Conservation (phyloP, 2,329 filamentous ascomycete genomes). For the Nothophoma quercina region DNA sequence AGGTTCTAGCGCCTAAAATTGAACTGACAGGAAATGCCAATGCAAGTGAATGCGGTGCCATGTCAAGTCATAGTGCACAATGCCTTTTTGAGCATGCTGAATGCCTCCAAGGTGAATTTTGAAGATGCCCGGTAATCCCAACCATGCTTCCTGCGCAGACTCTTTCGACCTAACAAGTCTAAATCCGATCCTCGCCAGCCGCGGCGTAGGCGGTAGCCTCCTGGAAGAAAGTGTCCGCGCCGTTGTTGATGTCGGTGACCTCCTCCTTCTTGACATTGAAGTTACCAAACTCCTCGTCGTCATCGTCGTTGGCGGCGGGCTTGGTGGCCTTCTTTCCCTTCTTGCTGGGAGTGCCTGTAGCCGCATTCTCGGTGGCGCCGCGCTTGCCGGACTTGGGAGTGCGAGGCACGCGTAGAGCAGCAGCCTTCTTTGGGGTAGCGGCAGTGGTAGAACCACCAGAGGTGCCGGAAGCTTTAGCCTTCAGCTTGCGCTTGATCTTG, state of each 20-base stretch:
- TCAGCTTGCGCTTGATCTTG: conserved; percentile 45
- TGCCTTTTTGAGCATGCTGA: background rate
- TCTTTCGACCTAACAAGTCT: background rate
- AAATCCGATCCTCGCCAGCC: background rate
- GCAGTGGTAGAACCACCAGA: conserved; percentile 10
- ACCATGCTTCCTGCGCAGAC: background rate
- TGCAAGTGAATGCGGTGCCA: no score
- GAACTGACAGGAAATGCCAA: no score
- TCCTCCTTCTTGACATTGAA: conserved; percentile 33
- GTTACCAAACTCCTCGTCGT: conserved; percentile 26
- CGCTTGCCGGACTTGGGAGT: conserved; percentile 29
- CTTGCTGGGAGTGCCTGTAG: conserved; percentile 24
- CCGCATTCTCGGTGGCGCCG: conserved; percentile 5
- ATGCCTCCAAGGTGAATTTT: background rate
- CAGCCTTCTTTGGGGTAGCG: conserved; percentile 35
- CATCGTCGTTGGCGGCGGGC: conserved; percentile 1
- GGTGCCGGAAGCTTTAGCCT: conserved; percentile 16
- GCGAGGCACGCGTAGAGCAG: background rate
- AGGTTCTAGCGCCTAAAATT: no score
- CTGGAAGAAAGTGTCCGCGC: conserved; percentile 4
- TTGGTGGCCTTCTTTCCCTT: conserved; percentile 12
- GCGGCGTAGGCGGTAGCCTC: background rate
- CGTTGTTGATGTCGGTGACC: background rate
- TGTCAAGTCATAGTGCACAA: no score
- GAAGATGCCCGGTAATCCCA: no score